These are phyloP conservation scores for Przewalskia tangutica DNA, from an alignment of 257 asterid species.

Conservation along the genomic window DNA sequence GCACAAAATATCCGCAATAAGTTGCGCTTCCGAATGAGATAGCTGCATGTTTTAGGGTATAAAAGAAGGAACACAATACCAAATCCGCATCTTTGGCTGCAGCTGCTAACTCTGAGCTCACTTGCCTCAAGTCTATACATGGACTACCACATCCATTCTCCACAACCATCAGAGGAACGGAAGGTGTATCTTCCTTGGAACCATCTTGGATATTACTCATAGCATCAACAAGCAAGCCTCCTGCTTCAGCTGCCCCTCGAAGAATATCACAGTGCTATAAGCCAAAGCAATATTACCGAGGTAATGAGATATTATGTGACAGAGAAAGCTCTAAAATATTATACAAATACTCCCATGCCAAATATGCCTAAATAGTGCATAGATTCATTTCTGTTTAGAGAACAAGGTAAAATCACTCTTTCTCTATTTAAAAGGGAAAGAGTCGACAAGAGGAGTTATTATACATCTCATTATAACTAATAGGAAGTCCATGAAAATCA, in stretches of 20 bases:
- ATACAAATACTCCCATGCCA: background rate
- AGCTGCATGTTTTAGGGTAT: background rate
- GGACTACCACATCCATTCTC: constrained; percentile 99
- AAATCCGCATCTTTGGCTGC: constrained; percentile 93
- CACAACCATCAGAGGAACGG: constrained; percentile 89
- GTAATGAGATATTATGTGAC: background rate
- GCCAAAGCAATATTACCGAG: background rate
- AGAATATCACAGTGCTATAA: constrained; percentile 85
- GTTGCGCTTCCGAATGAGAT: background rate
- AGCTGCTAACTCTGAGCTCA: constrained; percentile 92
- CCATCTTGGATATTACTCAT: constrained; percentile 72
- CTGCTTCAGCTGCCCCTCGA: constrained; percentile 96
- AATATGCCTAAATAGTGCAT: background rate
- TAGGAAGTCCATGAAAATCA: background rate
- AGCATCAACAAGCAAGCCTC: constrained; percentile 96
- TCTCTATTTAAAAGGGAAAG: background rate
- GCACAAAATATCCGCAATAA: constrained; percentile 4
- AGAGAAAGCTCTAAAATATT: background rate
- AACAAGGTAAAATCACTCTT: background rate
- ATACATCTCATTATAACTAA: background rate
- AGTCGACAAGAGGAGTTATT: background rate
- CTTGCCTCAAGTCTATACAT: constrained; percentile 95
- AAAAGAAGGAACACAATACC: constrained; percentile 28
- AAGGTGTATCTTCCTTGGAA: constrained; percentile 36
- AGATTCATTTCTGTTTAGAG: background rate